Percentiles rank a stretch among this genome's conserved stretches.
Evolutionary conservation across 495 filamentous ascomycete species (phyloP).

Genomic region (Hypoxylon intermedium): DNA sequence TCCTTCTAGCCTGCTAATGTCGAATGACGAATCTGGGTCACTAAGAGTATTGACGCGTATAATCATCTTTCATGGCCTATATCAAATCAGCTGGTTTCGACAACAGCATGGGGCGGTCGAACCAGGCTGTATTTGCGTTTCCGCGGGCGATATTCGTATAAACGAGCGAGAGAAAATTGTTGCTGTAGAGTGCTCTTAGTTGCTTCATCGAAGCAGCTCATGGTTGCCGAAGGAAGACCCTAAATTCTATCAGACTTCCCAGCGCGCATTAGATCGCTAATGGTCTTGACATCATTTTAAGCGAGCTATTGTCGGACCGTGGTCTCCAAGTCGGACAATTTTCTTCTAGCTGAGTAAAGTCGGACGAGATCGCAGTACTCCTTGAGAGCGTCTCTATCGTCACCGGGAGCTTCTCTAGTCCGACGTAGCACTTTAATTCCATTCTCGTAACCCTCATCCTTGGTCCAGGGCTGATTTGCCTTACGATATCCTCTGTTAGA

Average conservation of each 20-base stretch:
- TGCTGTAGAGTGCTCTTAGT: too few relatives aligned
- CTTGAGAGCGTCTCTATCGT: constrained; percentile 42
- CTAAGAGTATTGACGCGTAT: too few relatives aligned
- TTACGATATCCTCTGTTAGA: constrained; percentile 15
- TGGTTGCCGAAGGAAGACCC: neutral
- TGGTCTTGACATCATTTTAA: constrained; percentile 44
- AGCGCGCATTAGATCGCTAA: constrained; percentile 46
- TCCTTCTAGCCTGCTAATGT: too few relatives aligned
- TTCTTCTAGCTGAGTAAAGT: constrained; percentile 23
- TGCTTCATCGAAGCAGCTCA: too few relatives aligned
- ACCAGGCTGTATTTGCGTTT: too few relatives aligned
- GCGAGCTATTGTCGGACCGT: constrained; percentile 22
- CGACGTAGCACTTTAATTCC: constrained; percentile 34
- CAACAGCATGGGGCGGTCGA: too few relatives aligned
- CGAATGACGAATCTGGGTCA: too few relatives aligned
- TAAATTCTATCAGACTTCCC: constrained; percentile 30
- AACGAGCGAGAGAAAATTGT: too few relatives aligned
- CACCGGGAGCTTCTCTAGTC: constrained; percentile 34
- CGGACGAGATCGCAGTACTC: constrained; percentile 42
- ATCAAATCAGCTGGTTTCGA: too few relatives aligned
- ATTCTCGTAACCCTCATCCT: constrained; percentile 38
- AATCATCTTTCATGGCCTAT: too few relatives aligned
- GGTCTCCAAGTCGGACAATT: constrained; percentile 6
- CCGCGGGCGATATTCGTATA: too few relatives aligned
- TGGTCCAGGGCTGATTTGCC: constrained; percentile 33